Base-by-base conservation (phyloP, 768 basidiomycete genomes). In the Cystofilobasidium macerans region DNA sequence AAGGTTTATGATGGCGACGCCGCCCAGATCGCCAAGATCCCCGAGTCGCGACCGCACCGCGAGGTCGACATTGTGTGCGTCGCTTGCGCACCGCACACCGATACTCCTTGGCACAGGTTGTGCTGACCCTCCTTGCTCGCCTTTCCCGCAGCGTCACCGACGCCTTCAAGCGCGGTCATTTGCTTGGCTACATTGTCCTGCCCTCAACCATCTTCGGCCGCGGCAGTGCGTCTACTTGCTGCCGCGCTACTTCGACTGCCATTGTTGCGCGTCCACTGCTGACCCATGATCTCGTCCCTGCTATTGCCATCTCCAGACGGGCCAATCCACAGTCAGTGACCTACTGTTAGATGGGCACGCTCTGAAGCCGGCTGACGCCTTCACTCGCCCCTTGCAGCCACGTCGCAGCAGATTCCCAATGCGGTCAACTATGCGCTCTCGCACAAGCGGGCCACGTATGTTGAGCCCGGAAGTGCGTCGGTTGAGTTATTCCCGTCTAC, bases 161-260 rank as follows among this genome's bases (percentile, higher is more conserved):
- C 16, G 67, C 67, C 26, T 36, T 68, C 36, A 57, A 62, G 45
- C 61, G 62, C 59, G 62, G 62, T 16, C 47, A 62, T 28, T 68
- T 68, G 38, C 40, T 68, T 18, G 67, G 67, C 5, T 68, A 51
- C 57, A 48, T 68, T 26, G 35, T 68, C 45, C 56, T 68, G 1
- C 67, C 67, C 40, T 63, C 61, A 7, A 68, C 67, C 35, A 68
- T 68, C 61, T 68, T 58, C 62, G 67, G 67, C 1, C 57, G 51
- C 20, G 61, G 61, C 12, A 14, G n/a, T n/a, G n/a, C n/a, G n/a
- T n/a, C n/a, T n/a, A n/a, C n/a, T n/a, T n/a, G n/a, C n/a, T n/a
- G n/a, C n/a, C n/a, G n/a, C n/a, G n/a, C n/a, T n/a, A n/a, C n/a
- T n/a, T n/a, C n/a, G n/a, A n/a, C n/a, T n/a, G n/a, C n/a, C n/a